Conservation (phyloP, 345 rosid species). For the Eutrema heterophyllum region DNA sequence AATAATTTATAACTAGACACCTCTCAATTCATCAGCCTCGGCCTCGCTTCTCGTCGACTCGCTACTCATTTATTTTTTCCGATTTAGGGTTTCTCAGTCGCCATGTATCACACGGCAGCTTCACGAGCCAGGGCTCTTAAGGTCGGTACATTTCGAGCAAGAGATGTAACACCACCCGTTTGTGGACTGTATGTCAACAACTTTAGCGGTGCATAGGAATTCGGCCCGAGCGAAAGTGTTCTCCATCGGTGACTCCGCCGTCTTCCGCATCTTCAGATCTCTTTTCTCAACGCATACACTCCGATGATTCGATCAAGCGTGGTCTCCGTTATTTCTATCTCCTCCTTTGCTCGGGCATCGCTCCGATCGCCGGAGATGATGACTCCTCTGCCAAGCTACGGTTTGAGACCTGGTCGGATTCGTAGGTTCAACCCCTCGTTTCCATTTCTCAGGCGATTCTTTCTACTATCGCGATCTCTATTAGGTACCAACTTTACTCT, state of each 20-base stretch:
- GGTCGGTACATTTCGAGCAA: conserved; percentile 26
- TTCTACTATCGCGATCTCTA: no score
- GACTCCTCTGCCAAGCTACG: conserved; percentile 28
- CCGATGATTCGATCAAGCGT: conserved; percentile 49
- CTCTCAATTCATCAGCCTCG: conserved; percentile 8
- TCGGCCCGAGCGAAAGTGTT: no score
- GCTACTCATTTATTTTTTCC: not conserved
- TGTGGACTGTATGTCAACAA: no score
- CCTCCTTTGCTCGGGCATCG: conserved; percentile 45
- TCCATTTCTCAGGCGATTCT: no score
- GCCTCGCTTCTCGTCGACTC: conserved; percentile 22
- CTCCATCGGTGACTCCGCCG: not conserved
- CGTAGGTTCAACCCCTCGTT: conserved; percentile 53
- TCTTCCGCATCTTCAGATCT: conserved; percentile 45
- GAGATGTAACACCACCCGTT: no score
- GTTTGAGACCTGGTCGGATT: conserved; percentile 60
- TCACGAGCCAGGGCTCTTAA: conserved; percentile 50
- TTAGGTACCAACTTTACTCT: no score
- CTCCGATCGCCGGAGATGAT: conserved; percentile 26
- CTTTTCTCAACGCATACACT: conserved; percentile 47
- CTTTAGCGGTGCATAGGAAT: no score
- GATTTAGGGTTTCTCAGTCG: conserved; percentile 27
- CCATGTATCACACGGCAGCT: conserved; percentile 54
- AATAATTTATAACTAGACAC: not conserved
- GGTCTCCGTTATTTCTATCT: conserved; percentile 54